Evolutionary conservation across 2,329 filamentous ascomycete genomes (phyloP), one percentile per base, ranked within the genome.

Genomic region (Pseudogymnoascus sp.): DNA sequence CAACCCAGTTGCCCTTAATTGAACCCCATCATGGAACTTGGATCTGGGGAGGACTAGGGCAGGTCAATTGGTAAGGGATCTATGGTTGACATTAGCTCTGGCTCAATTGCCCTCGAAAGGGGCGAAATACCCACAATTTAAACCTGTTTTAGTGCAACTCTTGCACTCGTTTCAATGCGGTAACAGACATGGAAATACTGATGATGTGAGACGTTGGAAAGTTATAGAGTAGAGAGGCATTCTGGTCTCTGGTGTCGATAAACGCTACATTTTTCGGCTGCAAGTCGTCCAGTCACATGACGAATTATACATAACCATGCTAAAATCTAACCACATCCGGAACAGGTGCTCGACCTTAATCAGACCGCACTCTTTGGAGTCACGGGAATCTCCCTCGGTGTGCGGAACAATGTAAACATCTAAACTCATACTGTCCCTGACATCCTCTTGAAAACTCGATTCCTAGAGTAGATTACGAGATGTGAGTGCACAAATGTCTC

Each of bases 1-100:
- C 29, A 57, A 21, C 16, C 10, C 29, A 57, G 29, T n/a, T 57
- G 29, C 51, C 51, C 51, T 57, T 57, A 34, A 57, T 12, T 34
- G 51, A 57, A 54, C 26, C 10, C 51, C 51, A 57, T 57, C 51
- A 57, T 57, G 51, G 29, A 57, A 34, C 51, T 57, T 57, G 51
- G 51, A 57, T 57, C 29, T 57, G 51, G 51, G 29, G 51, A 57
- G 51, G 29, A 57, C 51, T 57, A 57, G 47, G 26, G n/a, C 34
- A 57, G 51, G 51, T 34, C 16, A 57, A 57, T 57, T 57, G 29
- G 51, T 34, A 57, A 57, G n/a, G 18, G 51, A 57, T 34, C 29
- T 34, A 57, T 57, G 51, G 51, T 57, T 57, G 51, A 57, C 26
- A 34, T 34, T 57, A 57, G 51, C 29, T 54, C 47, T 54, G 26